A percentile compares a stretch with the other conserved stretches of the same genome.
Conservation (phyloP, 768 basidiomycete genomes). For the Candolleomyces aberdarensis region DNA sequence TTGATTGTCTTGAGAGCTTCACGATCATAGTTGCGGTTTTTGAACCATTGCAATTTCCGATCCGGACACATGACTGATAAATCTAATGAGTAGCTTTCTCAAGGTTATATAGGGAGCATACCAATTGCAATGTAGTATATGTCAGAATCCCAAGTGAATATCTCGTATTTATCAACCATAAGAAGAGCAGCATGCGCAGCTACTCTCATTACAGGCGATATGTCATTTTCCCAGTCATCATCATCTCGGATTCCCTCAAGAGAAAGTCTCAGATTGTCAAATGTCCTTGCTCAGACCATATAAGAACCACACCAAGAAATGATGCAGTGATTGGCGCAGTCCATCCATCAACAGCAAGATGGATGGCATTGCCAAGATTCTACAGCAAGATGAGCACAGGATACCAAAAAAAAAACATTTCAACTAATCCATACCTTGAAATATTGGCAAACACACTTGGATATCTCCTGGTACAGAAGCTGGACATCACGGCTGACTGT, state of each 20-base stretch:
- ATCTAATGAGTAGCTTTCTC: neutral
- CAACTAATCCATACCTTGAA: slow-evolving; percentile 14
- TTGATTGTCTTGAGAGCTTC: slow-evolving; percentile 7
- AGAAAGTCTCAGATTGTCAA: slow-evolving; percentile 13
- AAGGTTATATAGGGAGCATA: slow-evolving; percentile 2
- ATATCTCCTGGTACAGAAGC: slow-evolving; percentile 16
- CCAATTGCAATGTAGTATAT: slow-evolving; percentile 17
- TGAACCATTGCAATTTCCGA: slow-evolving; percentile 18
- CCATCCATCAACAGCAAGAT: slow-evolving; percentile 34
- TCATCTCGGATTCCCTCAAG: slow-evolving; percentile 11
- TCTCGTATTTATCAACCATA: slow-evolving; percentile 15
- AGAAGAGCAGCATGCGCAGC: slow-evolving; percentile 13
- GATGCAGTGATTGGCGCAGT: slow-evolving; percentile 24
- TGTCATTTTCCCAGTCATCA: neutral
- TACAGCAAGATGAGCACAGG: neutral
- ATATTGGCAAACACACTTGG: slow-evolving; percentile 15
- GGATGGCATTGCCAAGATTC: slow-evolving; percentile 13
- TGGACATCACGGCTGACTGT: slow-evolving; percentile 23
- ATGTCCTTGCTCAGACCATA: slow-evolving; percentile 23
- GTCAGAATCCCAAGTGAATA: slow-evolving; percentile 7
- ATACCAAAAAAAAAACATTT: neutral
- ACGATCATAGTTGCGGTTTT: neutral
- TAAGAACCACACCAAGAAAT: slow-evolving; percentile 29
- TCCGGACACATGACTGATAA: slow-evolving; percentile 19
- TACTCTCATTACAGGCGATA: slow-evolving; percentile 5